A percentile compares a stretch with the other conserved stretches of the same genome.
Conservation (phyloP, 225 moss, liverwort and hornwort species). For the Pseudoscleropodium purum region DNA sequence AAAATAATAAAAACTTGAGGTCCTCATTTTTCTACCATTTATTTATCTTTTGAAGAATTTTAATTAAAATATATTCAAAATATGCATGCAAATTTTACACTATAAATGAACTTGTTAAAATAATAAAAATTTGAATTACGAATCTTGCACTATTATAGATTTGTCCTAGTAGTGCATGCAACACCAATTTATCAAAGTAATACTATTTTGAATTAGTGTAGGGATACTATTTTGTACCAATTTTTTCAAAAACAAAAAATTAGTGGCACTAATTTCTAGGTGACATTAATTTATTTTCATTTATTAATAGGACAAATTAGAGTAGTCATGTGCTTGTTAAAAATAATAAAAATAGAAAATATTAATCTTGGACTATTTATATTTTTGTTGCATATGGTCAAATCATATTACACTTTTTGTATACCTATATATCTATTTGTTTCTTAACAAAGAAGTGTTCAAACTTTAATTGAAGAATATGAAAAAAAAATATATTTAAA, state of each 20-base stretch:
- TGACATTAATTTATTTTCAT: accelerated
- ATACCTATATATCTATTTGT: neutral
- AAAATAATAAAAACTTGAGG: neutral
- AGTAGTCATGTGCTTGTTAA: neutral
- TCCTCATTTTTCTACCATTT: neutral
- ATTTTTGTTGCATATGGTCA: neutral
- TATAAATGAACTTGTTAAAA: neutral
- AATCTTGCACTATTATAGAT: neutral
- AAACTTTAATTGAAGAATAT: neutral
- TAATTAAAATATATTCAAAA: neutral
- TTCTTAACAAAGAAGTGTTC: neutral
- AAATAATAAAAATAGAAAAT: neutral
- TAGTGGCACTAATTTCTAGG: neutral
- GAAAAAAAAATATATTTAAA: neutral
- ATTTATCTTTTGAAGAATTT: no score
- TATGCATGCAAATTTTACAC: neutral
- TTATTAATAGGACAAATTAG: neutral
- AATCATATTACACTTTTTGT: neutral
- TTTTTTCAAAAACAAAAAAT: neutral
- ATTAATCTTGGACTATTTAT: neutral
- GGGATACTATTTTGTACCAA: neutral
- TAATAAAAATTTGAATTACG: neutral
- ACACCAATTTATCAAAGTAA: neutral
- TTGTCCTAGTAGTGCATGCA: accelerated
- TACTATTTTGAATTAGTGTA: neutral